Percentiles rank a stretch among this genome's conserved stretches.
Conservation (phyloP, 2,329 filamentous ascomycete genomes). For the Geosmithia putterillii region DNA sequence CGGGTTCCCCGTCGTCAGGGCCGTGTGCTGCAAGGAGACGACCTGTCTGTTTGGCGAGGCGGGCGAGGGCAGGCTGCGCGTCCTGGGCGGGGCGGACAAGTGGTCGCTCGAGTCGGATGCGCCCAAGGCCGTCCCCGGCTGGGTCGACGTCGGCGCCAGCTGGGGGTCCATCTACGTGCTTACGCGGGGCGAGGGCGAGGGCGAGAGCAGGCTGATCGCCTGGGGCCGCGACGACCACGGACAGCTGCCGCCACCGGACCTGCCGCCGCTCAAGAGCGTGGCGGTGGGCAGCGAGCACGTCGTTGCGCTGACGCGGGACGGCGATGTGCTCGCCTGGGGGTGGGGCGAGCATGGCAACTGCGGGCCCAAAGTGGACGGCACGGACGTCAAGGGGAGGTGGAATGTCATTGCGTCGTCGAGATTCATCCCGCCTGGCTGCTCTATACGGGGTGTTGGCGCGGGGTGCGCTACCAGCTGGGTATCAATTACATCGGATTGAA, state of each 20-base stretch:
- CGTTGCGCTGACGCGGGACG: slow-evolving; percentile 54
- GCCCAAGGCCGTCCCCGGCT: slow-evolving; percentile 37
- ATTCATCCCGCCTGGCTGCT: slow-evolving; percentile 35
- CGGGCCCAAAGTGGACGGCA: slow-evolving; percentile 51
- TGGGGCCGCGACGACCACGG: slow-evolving; percentile 85
- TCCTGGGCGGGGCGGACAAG: slow-evolving; percentile 62
- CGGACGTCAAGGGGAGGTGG: slow-evolving; percentile 57
- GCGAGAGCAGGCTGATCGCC: slow-evolving; percentile 48
- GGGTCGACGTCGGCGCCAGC: slow-evolving; percentile 60
- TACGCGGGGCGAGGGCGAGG: slow-evolving; percentile 17
- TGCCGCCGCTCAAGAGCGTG: slow-evolving; percentile 50
- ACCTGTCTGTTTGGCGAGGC: slow-evolving; percentile 56
- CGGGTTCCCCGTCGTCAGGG: slow-evolving; percentile 51
- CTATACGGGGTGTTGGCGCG: slow-evolving; percentile 56
- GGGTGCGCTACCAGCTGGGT: slow-evolving; percentile 89
- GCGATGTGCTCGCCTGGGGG: slow-evolving; percentile 72
- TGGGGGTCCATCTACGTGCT: slow-evolving; percentile 77
- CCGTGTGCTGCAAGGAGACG: slow-evolving; percentile 74
- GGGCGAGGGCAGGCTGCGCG: slow-evolving; percentile 42
- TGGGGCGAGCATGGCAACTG: slow-evolving; percentile 99
- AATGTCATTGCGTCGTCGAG: slow-evolving; percentile 52
- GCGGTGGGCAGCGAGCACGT: slow-evolving; percentile 83
- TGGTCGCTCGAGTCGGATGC: slow-evolving; percentile 50
- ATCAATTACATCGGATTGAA: slow-evolving; percentile 21
- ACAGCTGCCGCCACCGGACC: slow-evolving; percentile 53